Evolutionary conservation across 306 rosid species (phyloP).

Genomic region (Geum urbanum): DNA sequence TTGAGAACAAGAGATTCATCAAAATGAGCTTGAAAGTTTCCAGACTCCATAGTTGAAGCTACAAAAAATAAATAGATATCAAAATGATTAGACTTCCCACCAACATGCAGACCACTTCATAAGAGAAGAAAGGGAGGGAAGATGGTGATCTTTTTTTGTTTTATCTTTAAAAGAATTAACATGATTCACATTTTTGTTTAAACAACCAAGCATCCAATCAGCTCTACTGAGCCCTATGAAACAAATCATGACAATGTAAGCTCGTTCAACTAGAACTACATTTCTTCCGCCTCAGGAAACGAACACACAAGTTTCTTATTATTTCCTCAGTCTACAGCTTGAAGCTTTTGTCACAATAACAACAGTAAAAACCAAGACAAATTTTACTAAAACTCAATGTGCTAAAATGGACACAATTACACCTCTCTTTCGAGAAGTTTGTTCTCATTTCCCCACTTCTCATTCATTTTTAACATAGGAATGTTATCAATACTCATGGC

Average conservation of each 20-base stretch:
- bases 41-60: conserved; percentile 44
- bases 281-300: background rate
- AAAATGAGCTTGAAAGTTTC: conserved; percentile 26
- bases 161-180: background rate
- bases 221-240: background rate
- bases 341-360: too few relatives aligned
- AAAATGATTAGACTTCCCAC: background rate
- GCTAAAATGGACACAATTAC: background rate
- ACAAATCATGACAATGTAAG: background rate
- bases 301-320: too few relatives aligned
- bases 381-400: too few relatives aligned
- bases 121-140: background rate
- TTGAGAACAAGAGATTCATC: conserved; percentile 41
- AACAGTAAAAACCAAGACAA: too few relatives aligned
- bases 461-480: background rate
- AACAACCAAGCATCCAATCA: background rate
- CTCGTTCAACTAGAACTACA: background rate
- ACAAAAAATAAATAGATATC: conserved; percentile 24
- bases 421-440: background rate
- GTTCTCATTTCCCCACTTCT: background rate
- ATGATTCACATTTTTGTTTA: background rate
- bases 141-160: background rate
- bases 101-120: conserved; percentile 5
- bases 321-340: too few relatives aligned
- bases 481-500: background rate